Evolutionary conservation across 441 rosid genomes (phyloP), one percentile per base, ranked within the genome.

Genomic region (Arabidopsis lyrata): DNA sequence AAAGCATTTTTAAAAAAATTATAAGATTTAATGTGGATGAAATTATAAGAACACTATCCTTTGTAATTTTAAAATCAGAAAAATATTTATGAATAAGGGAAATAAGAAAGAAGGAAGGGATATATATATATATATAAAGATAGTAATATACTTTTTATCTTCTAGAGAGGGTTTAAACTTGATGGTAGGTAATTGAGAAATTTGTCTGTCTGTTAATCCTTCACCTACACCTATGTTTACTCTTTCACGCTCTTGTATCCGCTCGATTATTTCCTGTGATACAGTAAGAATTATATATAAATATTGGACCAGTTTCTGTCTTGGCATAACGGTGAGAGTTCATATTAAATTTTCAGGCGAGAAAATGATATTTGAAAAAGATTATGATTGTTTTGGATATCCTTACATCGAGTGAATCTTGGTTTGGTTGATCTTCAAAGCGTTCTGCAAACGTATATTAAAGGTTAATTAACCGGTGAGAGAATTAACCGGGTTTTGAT

Each of bases 111-210:
- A 20, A 20, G 20, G 3, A 9, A 48, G 49, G 1, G 8, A 16
- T 16, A 8, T 8, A 8, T 18, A 18, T 18, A 16, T 16, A 8
- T 8, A 8, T 18, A 18, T 18, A 18, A 48, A 18, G 27, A 48
- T 6, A 54, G 31, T 56, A 62, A 22, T 31, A 24, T 73, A 73
- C 77, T 3, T 27, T 45, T 73, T 47, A 36, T 73, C 72, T 65
- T 73, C 72, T 13, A 65, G 36, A 35, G 72, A 73, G 27, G 34
- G 42, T 27, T 54, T 49, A 65, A 73, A 73, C 22, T 8, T 36
- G 59, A 73, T 56, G 52, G 66, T 47, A 15, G 59, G 50, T 47
- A 73, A 65, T 1, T 55, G 42, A 57, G 65, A 45, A 27, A 65
- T 24, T 57, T 65, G 66, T 15, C 24, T 44, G 15, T 47, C 11